Evolutionary conservation across 2,329 filamentous ascomycete species (phyloP), one percentile per base, ranked within the genome.

Genomic region (Claviceps purpurea): DNA sequence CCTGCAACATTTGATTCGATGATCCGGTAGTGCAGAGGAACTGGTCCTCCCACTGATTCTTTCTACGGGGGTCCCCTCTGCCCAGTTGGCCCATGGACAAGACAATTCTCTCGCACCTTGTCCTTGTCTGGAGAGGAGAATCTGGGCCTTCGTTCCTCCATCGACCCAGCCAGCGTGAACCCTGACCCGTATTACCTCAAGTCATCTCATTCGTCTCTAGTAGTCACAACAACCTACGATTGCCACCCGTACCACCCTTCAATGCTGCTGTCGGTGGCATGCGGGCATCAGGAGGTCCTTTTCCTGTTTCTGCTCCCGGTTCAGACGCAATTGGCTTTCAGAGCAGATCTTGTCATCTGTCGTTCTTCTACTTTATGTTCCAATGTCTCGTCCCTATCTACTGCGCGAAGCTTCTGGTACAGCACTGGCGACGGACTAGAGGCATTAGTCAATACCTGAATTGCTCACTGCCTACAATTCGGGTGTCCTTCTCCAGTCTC

Each of bases 181-280:
- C 5, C 52, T 49, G 44, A 54, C 42, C 52, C 47, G 47, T 52
- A 47, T 30, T 39, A 20, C 52, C 20, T 16, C 3, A 20, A 43
- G 39, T 18, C 30, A 41, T 30, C 37, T 47, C 26, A 55, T 55
- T 55, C 52, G 52, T 46, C 18, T 34, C 52, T 18, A 39, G 10
- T 51, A 50, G 50, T 47, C 52, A 48, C 49, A 55, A 48, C 49
- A 55, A 52, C 51, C 49, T 47, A 48, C 20, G 45, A 49, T 37
- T 39, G 38, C 48, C 53, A 52, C 51, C 38, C 8, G 38, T 34
- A 34, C n/a, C 24, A 24, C 47, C 38, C 41, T 20, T 34, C 43
- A 48, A n/a, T 43, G 44, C 38, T 22, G 18, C 18, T 45, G 18
- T 40, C 13, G 16, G 20, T 34, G 40, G 50, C 14, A 37, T 37